A percentile compares a stretch with the other conserved stretches of the same genome.
Conservation (phyloP, 495 filamentous ascomycete genomes). For the Cercophora scortea region DNA sequence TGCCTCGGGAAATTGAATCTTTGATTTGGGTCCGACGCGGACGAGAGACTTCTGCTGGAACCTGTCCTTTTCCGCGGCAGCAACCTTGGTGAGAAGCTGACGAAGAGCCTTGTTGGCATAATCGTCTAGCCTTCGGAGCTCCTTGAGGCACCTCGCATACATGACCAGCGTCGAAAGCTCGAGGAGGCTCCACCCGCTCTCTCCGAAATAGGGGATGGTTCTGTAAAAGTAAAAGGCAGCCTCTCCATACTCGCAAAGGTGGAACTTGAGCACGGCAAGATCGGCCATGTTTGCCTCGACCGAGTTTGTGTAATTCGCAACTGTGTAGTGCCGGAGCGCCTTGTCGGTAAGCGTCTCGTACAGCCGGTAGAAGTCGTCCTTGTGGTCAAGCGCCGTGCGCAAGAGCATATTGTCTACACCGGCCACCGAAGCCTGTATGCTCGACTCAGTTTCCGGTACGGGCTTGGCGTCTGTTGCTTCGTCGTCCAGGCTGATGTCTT, state of each 20-base stretch:
- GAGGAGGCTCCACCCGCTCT: conserved; percentile 68
- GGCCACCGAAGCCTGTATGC: conserved; percentile 17
- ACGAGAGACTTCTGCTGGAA: conserved; percentile 31
- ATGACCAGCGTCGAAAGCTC: conserved; percentile 79
- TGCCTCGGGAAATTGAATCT: conserved; percentile 40
- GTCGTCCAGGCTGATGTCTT: conserved; percentile 46
- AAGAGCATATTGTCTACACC: conserved; percentile 47
- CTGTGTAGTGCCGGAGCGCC: conserved; percentile 62
- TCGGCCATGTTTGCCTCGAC: conserved; percentile 74
- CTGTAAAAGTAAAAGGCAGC: conserved; percentile 75
- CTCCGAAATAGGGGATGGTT: conserved; percentile 76
- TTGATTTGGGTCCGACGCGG: conserved; percentile 6
- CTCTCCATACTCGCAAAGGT: conserved; percentile 59
- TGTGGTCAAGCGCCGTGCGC: conserved; percentile 39
- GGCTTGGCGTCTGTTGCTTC: conserved; percentile 17
- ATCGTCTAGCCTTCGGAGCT: conserved; percentile 67
- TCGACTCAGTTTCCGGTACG: conserved; percentile 5
- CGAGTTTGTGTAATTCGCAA: conserved; percentile 68
- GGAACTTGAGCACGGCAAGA: conserved; percentile 74
- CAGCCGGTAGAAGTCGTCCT: conserved; percentile 48
- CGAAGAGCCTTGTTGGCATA: conserved; percentile 67
- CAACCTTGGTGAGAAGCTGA: conserved; percentile 67
- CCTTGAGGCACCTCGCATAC: conserved; percentile 75
- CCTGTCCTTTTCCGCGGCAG: conserved; percentile 45
- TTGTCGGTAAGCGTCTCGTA: conserved; percentile 67